A percentile compares a stretch with the other conserved stretches of the same genome.
These are phyloP conservation scores for Warburgia ugandensis DNA, from an alignment of 164 flowering plant species.

Conservation along the genomic window DNA sequence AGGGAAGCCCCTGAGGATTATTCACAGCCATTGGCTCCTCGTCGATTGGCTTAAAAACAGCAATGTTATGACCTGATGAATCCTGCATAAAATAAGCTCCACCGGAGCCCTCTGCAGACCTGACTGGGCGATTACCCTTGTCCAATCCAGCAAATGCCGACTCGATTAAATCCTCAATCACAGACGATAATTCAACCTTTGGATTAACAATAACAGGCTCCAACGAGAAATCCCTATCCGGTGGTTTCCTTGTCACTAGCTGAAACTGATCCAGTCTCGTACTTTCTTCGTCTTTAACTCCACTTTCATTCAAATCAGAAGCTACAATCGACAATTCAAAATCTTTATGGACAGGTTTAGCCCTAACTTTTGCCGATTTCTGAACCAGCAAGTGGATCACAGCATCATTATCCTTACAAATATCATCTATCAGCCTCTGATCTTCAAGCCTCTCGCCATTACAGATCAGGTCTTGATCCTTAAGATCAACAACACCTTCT, in stretches of 20 bases:
- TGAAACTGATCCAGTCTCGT: conserved; percentile 13
- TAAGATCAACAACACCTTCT: conserved; percentile 28
- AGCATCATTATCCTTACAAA: conserved; percentile 38
- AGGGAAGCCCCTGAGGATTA: conserved; percentile 56
- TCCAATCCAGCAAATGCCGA: conserved; percentile 47
- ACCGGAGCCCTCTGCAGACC: conserved; percentile 66
- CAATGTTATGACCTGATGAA: conserved; percentile 30
- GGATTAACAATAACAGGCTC: conserved; percentile 47
- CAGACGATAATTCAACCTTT: conserved; percentile 20
- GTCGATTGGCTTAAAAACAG: conserved; percentile 72
- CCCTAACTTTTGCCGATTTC: conserved; percentile 48
- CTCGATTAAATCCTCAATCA: conserved; percentile 35
- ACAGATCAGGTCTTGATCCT: conserved; percentile 44
- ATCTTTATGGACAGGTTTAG: conserved; percentile 39
- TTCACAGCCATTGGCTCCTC: conserved; percentile 77
- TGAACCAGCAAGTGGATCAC: conserved; percentile 56
- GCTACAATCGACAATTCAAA: conserved; percentile 51
- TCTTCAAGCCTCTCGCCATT: conserved; percentile 56
- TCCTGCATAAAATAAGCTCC: conserved; percentile 74
- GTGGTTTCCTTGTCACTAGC: conserved; percentile 18
- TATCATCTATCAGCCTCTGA: conserved; percentile 38
- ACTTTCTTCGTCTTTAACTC: conserved; percentile 3
- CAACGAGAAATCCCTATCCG: conserved; percentile 30
- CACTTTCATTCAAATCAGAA: conserved; percentile 15
- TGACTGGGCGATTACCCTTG: conserved; percentile 44